Conservation (phyloP, 768 basidiomycete genomes). For the Pluteus cervinus region DNA sequence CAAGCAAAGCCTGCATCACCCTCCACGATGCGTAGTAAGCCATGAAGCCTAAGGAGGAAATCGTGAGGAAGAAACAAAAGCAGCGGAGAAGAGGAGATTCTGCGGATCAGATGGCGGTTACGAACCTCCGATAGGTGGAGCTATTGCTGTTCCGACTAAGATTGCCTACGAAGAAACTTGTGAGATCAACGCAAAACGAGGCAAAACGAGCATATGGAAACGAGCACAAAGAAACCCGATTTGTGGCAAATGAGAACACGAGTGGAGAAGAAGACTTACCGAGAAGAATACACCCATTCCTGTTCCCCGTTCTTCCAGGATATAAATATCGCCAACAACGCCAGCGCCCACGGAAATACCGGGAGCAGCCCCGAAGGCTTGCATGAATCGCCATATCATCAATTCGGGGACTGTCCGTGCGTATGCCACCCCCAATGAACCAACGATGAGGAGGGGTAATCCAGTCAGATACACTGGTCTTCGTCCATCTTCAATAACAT, state of each 20-base stretch:
- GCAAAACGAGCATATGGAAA: too few relatives aligned
- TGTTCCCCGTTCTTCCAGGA: slow-evolving; percentile 50
- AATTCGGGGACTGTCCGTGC: slow-evolving; percentile 38
- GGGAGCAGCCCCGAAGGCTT: slow-evolving; percentile 58
- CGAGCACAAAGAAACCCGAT: too few relatives aligned
- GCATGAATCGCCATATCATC: slow-evolving; percentile 57
- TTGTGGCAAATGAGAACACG: background rate
- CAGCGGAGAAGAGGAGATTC: too few relatives aligned
- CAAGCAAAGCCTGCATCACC: slow-evolving; percentile 43
- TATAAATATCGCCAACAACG: slow-evolving; percentile 63
- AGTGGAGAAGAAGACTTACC: slow-evolving; percentile 26
- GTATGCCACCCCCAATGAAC: slow-evolving; percentile 53
- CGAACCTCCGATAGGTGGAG: slow-evolving; percentile 52
- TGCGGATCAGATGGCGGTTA: too few relatives aligned
- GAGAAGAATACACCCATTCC: slow-evolving; percentile 57
- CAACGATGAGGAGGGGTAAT: slow-evolving; percentile 52
- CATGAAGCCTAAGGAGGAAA: slow-evolving; percentile 29
- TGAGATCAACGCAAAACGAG: too few relatives aligned
- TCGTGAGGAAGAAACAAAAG: background rate
- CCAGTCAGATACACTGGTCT: slow-evolving; percentile 51
- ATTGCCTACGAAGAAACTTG: too few relatives aligned
- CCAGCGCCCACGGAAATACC: slow-evolving; percentile 52
- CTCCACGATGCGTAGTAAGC: slow-evolving; percentile 67
- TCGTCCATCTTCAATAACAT: slow-evolving; percentile 49
- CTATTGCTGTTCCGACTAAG: slow-evolving; percentile 55